phyloP scores from a whole-genome alignment of 2,329 filamentous ascomycete species.

The Colletotrichum tropicale region DNA sequence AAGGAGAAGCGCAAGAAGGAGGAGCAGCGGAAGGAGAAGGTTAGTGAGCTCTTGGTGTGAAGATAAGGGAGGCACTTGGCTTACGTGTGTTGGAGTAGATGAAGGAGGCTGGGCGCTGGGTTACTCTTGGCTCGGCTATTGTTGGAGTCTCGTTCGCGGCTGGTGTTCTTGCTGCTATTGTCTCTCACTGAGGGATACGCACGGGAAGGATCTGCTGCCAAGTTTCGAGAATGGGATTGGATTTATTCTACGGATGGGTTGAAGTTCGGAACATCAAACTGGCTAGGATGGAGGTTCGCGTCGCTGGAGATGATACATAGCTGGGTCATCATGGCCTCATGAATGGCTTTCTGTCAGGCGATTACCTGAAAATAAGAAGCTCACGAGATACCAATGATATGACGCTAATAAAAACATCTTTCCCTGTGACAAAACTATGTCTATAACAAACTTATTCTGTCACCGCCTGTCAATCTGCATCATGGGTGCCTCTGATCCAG shows the following conservation, averaged over 20 bases:
- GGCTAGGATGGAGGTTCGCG: accelerated
- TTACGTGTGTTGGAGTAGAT: background rate
- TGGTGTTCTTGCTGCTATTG: background rate
- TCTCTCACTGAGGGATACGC: accelerated
- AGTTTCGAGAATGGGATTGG: background rate
- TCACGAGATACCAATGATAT: background rate
- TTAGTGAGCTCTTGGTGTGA: background rate
- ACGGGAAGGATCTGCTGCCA: background rate
- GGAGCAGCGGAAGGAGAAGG: background rate
- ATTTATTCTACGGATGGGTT: accelerated
- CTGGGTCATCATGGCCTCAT: background rate
- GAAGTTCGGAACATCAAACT: background rate
- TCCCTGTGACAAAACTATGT: too few relatives aligned
- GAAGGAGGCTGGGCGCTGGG: background rate
- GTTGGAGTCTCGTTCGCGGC: background rate
- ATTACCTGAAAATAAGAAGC: accelerated
- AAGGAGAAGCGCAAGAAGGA: accelerated
- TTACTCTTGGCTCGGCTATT: background rate
- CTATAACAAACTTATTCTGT: too few relatives aligned
- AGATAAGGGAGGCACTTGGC: accelerated
- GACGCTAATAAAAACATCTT: too few relatives aligned
- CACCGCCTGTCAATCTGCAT: background rate
- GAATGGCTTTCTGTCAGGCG: accelerated
- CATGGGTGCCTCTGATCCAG: background rate
- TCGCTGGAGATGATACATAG: accelerated